Percentiles rank a stretch among this genome's conserved stretches.
Conservation (phyloP, 192 early-diverging fungal genomes). For the Funneliformis geosporum region DNA sequence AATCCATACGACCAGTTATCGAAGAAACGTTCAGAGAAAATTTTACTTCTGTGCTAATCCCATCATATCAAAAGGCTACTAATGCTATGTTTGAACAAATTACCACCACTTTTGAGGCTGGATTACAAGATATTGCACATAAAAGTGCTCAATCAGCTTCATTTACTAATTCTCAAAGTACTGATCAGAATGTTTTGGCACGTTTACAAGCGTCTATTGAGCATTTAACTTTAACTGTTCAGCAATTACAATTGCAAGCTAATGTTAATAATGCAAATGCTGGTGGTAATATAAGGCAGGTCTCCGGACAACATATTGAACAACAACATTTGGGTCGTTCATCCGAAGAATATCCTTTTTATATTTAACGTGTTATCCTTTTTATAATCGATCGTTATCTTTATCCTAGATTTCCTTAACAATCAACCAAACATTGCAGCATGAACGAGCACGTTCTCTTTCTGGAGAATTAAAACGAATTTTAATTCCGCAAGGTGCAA, state of each 20-base stretch:
- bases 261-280: neutral
- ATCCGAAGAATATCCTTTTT: conserved; percentile 31
- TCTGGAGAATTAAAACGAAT: conserved; percentile 36
- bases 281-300: conserved; percentile 13
- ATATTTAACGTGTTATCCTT: neutral
- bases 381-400: no score
- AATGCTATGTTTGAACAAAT: conserved; percentile 53
- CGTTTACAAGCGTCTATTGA: conserved; percentile 40
- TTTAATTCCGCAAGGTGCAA: conserved; percentile 17
- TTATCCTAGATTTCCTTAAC: neutral
- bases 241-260: conserved; percentile 16
- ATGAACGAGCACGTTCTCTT: conserved; percentile 28
- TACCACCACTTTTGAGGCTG: conserved; percentile 41
- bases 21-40: conserved; percentile 49
- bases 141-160: conserved; percentile 32
- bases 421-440: conserved; percentile 15
- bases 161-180: neutral
- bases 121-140: conserved; percentile 31
- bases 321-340: neutral
- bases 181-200: conserved; percentile 23
- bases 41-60: conserved; percentile 45
- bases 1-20: conserved; percentile 42
- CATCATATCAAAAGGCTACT: conserved; percentile 50
- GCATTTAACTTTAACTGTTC: conserved; percentile 13
- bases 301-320: neutral